Percentiles rank a stretch among this genome's conserved stretches.
phyloP scores from a whole-genome alignment of 352 stramenopile genomes.

The Pythium phragmitis region DNA sequence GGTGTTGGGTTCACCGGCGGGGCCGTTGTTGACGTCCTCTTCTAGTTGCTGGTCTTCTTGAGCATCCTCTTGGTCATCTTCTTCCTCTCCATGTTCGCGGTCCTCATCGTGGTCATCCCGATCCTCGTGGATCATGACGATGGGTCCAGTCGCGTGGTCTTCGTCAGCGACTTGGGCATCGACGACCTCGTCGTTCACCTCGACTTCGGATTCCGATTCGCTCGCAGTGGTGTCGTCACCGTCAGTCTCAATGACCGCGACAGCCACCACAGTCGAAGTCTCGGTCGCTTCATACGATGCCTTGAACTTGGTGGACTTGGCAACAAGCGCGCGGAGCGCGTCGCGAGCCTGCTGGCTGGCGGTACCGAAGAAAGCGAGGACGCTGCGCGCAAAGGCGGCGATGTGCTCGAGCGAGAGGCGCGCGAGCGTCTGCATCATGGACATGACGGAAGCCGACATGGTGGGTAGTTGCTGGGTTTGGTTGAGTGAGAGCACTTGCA shows the following conservation, averaged over 20 bases:
- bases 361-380: not conserved
- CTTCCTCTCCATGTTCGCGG: not conserved
- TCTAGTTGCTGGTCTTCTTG: not conserved
- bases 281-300: not conserved
- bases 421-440: not conserved
- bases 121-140: not conserved
- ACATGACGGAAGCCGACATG: not conserved
- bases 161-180: not conserved
- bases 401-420: not conserved
- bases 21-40: not conserved
- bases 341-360: not conserved
- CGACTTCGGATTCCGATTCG: not conserved
- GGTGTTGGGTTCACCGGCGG: not conserved
- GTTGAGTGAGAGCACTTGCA: not conserved
- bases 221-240: not conserved
- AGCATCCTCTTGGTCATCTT: not conserved
- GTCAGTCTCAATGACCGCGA: not conserved
- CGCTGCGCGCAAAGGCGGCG: not conserved
- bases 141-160: not conserved
- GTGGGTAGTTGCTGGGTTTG: not conserved
- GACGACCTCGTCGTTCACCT: not conserved
- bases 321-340: not conserved
- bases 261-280: not conserved
- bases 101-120: not conserved
- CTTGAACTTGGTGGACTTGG: not conserved